phyloP scores from a whole-genome alignment of 2,329 filamentous ascomycete species.

The Dactylellina parvicollis region DNA sequence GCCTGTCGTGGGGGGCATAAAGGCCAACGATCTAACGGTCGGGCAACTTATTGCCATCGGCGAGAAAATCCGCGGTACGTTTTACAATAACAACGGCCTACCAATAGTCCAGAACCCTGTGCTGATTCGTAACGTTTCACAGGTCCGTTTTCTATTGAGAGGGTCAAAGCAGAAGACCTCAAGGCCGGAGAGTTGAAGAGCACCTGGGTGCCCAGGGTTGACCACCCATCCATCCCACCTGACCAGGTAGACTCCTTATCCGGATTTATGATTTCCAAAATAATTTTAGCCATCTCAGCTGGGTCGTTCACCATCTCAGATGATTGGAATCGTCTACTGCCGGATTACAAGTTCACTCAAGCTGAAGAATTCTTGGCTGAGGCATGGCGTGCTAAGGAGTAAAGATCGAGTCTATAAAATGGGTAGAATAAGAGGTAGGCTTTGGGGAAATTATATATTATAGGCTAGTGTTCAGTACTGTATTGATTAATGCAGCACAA shows the following conservation, averaged over 20 bases:
- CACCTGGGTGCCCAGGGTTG: slow-evolving; percentile 62
- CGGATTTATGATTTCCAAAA: slow-evolving; percentile 62
- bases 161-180: slow-evolving; percentile 65
- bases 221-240: slow-evolving; percentile 60
- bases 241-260: slow-evolving; percentile 60
- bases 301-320: slow-evolving; percentile 64
- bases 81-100: not conserved
- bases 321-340: slow-evolving; percentile 64
- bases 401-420: too few relatives aligned
- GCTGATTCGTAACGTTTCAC: slow-evolving; percentile 44
- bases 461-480: too few relatives aligned
- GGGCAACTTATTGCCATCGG: slow-evolving; percentile 62
- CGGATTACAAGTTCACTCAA: slow-evolving; percentile 63
- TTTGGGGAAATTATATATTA: too few relatives aligned
- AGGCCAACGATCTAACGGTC: slow-evolving; percentile 61
- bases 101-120: not conserved
- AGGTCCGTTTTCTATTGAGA: slow-evolving; percentile 63
- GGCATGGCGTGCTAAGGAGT: slow-evolving; percentile 61
- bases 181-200: slow-evolving; percentile 62
- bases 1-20: slow-evolving; percentile 63
- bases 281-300: slow-evolving; percentile 62
- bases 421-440: too few relatives aligned
- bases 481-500: too few relatives aligned
- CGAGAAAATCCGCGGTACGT: slow-evolving; percentile 62
- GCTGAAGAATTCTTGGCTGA: slow-evolving; percentile 63